Conservation (phyloP, 371 early-diverging fungal species). For the Basidiobolus meristosporus region DNA sequence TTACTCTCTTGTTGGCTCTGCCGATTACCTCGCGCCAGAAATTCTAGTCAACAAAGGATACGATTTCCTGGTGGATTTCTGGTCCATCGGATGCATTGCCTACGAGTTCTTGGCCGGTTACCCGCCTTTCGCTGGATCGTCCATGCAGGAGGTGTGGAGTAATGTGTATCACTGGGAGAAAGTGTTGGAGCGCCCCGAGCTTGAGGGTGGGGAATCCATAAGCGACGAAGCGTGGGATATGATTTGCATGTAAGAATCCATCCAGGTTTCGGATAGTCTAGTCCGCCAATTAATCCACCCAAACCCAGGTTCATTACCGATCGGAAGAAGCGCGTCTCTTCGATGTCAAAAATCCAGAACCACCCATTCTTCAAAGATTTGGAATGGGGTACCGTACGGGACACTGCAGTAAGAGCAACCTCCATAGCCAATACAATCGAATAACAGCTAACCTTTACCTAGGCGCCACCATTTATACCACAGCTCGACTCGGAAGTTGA, state of each 20-base stretch:
- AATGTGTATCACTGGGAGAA: constrained; percentile 62
- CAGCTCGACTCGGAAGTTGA: constrained; percentile 39
- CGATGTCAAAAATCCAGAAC: constrained; percentile 30
- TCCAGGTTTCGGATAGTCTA: not conserved
- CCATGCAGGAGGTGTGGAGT: constrained; percentile 60
- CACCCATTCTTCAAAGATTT: constrained; percentile 60
- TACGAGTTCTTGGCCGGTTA: constrained; percentile 69
- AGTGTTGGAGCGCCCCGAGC: constrained; percentile 48
- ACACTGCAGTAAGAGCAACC: constrained; percentile 5
- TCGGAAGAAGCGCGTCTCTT: constrained; percentile 19
- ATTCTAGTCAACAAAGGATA: constrained; percentile 29
- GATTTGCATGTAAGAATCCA: constrained; percentile 18
- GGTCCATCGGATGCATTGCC: constrained; percentile 79
- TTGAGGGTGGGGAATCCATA: constrained; percentile 42
- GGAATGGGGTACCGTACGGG: constrained; percentile 45
- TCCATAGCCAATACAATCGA: too few species aligned
- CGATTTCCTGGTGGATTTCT: constrained; percentile 63
- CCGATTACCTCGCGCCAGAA: constrained; percentile 71
- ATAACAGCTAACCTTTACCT: too few species aligned
- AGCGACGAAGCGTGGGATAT: constrained; percentile 53
- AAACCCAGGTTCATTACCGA: constrained; percentile 23
- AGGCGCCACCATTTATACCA: constrained; percentile 59
- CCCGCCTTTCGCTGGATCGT: constrained; percentile 60
- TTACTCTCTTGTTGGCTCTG: constrained; percentile 58
- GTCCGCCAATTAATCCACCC: not conserved